Conservation (phyloP, 371 early-diverging fungal species). For the Haplosporangium sp. region DNA sequence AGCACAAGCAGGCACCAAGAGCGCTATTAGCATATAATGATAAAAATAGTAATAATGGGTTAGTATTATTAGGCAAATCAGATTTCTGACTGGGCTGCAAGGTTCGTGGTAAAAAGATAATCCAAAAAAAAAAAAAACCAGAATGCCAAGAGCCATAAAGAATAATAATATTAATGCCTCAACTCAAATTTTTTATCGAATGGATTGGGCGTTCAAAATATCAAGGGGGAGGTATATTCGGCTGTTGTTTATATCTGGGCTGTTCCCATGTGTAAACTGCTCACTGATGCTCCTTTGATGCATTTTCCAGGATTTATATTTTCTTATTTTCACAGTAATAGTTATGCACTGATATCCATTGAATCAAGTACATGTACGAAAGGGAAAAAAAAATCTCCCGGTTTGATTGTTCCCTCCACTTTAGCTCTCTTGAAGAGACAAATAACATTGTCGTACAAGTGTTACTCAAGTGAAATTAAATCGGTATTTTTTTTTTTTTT, state of each 20-base stretch:
- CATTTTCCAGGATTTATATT: no score
- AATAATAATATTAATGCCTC: neutral
- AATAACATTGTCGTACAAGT: neutral
- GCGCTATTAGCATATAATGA: conserved; percentile 23
- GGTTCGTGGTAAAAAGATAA: neutral
- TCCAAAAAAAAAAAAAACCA: neutral
- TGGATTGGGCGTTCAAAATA: neutral
- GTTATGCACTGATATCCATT: no score
- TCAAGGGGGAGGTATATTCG: neutral
- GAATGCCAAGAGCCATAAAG: neutral
- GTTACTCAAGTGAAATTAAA: neutral
- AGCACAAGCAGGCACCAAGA: conserved; percentile 56
- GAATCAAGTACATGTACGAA: no score
- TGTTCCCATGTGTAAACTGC: no score
- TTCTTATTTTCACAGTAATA: no score
- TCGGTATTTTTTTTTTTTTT: no score
- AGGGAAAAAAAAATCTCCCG: no score
- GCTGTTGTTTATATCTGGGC: neutral
- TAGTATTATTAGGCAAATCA: no score
- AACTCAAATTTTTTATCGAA: neutral
- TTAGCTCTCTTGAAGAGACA: no score
- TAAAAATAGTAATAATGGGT: neutral
- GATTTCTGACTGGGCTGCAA: no score
- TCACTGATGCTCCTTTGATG: no score
- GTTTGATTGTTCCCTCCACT: no score